Base-by-base conservation (phyloP, 2,329 filamentous ascomycete genomes). In the Elsinoe necatrix region DNA sequence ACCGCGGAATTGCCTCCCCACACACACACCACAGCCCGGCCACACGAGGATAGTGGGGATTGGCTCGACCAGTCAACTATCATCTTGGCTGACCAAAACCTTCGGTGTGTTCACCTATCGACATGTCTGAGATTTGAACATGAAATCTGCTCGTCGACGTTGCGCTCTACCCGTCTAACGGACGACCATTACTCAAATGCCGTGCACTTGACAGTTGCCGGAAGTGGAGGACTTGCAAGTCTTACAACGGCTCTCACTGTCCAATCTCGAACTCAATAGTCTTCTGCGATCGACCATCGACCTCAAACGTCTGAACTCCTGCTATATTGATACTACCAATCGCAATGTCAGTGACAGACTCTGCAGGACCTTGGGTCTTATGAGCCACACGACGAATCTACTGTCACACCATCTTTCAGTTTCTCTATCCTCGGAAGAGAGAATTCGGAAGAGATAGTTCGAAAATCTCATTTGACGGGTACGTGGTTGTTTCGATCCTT, bases 1-100 rank as follows among this genome's bases (percentile, higher is more conserved):
- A 31, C 48, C 31, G 48, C 18, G 29, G 37, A 52, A 52, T 52
- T 52, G 31, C 18, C 27, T 25, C 48, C 18, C 48, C 48, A 18
- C 48, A 52, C 48, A 51, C 43, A n/a, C 43, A n/a, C 12, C 43
- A 47, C 20, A n/a, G n/a, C n/a, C n/a, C n/a, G n/a, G n/a, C 45
- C 45, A 29, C 8, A 42, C 8, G 41, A 12, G 41, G 41, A 14
- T 14, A 9, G 9, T 23, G 18, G 16, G 18, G 9, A 45, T n/a
- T 25, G 18, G 14, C 20, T 25, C 12, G 16, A 34, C 45, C 23
- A 50, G n/a, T 21, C 25, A 12, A 34, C 45, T 50, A 20, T 34
- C 45, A 12, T 18, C 25, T 31, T 18, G 20, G 45, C 25, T 16
- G 23, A 50, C 18, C 45, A 50, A 16, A 50, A 45, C 29, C 25